phyloP scores from a whole-genome alignment of 2,329 filamentous ascomycete species.

The Apiospora phragmitis region DNA sequence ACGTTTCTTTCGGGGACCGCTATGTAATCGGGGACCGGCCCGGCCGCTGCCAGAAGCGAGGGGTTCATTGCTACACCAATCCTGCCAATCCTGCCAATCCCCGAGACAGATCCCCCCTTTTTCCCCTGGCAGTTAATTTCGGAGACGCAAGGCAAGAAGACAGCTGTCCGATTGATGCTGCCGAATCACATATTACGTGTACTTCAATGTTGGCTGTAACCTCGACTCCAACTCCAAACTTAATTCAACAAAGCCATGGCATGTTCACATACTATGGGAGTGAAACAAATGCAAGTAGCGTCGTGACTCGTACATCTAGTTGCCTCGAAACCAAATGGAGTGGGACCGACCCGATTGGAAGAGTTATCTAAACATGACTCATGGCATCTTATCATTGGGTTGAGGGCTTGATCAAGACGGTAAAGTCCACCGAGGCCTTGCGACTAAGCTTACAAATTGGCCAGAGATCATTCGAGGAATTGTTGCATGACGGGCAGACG shows the following conservation, averaged over 20 bases:
- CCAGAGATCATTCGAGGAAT: background rate
- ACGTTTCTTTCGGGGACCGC: slow-evolving; percentile 1
- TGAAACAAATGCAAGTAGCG: too few species aligned
- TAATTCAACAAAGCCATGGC: background rate
- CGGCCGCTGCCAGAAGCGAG: background rate
- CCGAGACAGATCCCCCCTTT: background rate
- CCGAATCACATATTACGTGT: background rate
- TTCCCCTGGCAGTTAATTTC: background rate
- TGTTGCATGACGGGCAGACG: background rate
- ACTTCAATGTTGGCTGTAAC: background rate
- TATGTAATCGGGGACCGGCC: background rate
- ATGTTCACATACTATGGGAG: background rate
- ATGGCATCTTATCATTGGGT: background rate
- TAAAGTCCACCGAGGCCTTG: background rate
- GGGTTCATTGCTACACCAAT: background rate
- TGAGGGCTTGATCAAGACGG: background rate
- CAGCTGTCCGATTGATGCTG: background rate
- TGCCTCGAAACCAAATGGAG: background rate
- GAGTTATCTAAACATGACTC: background rate
- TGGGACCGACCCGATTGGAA: background rate
- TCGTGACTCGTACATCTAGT: background rate
- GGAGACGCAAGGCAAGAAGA: background rate
- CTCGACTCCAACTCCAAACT: background rate
- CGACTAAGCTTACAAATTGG: background rate
- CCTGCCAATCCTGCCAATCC: too few species aligned